Evolutionary conservation across 345 rosid species (phyloP), one percentile per base, ranked within the genome.

Genomic region (Boechera stricta): DNA sequence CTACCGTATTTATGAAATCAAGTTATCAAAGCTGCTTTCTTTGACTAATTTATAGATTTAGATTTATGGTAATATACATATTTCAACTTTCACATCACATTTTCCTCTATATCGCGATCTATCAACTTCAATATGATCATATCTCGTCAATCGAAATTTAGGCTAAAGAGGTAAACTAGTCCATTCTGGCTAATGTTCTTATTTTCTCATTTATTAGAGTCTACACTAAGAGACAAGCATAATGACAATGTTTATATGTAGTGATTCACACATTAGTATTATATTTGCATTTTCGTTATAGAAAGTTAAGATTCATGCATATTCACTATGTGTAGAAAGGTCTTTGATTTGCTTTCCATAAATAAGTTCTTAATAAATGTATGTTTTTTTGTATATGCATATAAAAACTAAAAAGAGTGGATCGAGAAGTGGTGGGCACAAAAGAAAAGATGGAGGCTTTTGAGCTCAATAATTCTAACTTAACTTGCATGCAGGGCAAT

Each of bases 341-440:
- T 48, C 53, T 36, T 58, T 38, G 52, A 28, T 56, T 57, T 66
- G 33, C 66, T 67, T 75, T 75, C 48, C 16, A 33, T 21, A 36
- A 39, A 47, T 58, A 47, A 51, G 73, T 58, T 57, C 35, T 49
- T 66, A 35, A 2, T 51, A 11, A 18, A 44, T 74, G 48, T 57
- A 16, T 28, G 28, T 59, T 48, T 12, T 44, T 13, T 75, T 2
- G n/a, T 39, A 5, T 61, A 38, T 67, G 32, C 38, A 49, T 41
- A 69, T 44, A 42, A 1, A 44, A 42, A 12, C 47, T 12, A 31
- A 32, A 55, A 63, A 70, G 51, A 70, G 71, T 62, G 71, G 54
- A 47, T 77, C 36, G 36, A 38, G 28, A 77, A 77, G 80, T 77
- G 76, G 76, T 70, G 76, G 76, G 80, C 71, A 55, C 80, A 64